Conservation (phyloP, 1,284 basidiomycete species). For the Takashimella koratensis region DNA sequence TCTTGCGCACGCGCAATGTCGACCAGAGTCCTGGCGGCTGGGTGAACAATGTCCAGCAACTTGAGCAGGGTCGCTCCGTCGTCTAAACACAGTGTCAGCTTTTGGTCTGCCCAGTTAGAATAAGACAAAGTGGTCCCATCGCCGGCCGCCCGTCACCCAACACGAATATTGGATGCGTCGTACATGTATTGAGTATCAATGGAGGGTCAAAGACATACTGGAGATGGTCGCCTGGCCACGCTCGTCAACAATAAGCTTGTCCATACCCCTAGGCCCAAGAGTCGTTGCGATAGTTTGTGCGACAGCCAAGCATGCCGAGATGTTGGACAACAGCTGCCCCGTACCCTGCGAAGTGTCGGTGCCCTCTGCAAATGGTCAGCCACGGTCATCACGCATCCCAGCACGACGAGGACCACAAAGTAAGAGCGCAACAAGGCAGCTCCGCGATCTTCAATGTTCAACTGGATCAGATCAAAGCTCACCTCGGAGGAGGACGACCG, state of each 20-base stretch:
- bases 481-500: slow-evolving; percentile 78
- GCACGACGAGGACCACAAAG: slow-evolving; percentile 1
- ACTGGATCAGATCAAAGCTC: slow-evolving; percentile 5
- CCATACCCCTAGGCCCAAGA: slow-evolving; percentile 98
- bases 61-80: slow-evolving; percentile 98
- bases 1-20: slow-evolving; percentile 98
- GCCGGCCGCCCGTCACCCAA: too few species aligned
- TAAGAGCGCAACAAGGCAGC: too few species aligned
- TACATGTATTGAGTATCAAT: too few species aligned
- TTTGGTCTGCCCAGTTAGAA: not conserved
- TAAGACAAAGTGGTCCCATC: slow-evolving; percentile 1
- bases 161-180: too few species aligned
- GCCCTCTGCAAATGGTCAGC: slow-evolving; percentile 58
- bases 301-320: slow-evolving; percentile 89
- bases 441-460: not conserved
- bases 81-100: slow-evolving; percentile 48
- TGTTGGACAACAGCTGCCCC: slow-evolving; percentile 90
- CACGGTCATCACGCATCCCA: too few species aligned
- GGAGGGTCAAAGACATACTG: slow-evolving; percentile 45
- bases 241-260: slow-evolving; percentile 86
- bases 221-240: slow-evolving; percentile 96
- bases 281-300: slow-evolving; percentile 87
- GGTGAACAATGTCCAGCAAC: slow-evolving; percentile 94
- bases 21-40: slow-evolving; percentile 91
- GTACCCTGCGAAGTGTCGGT: slow-evolving; percentile 96